Percentiles rank a stretch among this genome's conserved stretches.
These are phyloP conservation scores for Beauveria sp. DNA, from an alignment of 2,329 filamentous ascomycete genomes.

Conservation along the genomic window DNA sequence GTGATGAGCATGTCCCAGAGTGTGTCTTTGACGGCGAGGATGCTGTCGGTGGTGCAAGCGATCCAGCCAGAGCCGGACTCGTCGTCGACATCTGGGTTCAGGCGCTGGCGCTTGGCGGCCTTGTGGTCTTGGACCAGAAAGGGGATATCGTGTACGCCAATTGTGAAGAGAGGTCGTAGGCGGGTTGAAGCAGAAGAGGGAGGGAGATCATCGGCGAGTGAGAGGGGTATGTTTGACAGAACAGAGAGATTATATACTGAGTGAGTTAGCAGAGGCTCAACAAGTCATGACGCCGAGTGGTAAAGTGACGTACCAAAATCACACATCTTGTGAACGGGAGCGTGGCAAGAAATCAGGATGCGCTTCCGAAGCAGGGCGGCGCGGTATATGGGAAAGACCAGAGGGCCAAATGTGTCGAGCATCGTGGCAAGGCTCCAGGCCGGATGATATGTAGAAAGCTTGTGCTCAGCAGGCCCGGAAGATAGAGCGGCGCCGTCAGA, in stretches of 20 bases:
- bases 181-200: slow-evolving; percentile 53
- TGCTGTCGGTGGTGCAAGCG: slow-evolving; percentile 91
- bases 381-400: slow-evolving; percentile 86
- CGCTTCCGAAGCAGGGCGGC: slow-evolving; percentile 80
- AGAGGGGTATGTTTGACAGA: slow-evolving; percentile 76
- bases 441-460: slow-evolving; percentile 72
- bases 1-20: slow-evolving; percentile 88
- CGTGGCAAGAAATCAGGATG: slow-evolving; percentile 77
- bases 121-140: slow-evolving; percentile 59
- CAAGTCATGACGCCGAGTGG: background rate
- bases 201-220: slow-evolving; percentile 63
- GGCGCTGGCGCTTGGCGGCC: slow-evolving; percentile 31
- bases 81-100: slow-evolving; percentile 32
- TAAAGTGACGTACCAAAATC: slow-evolving; percentile 64
- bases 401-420: slow-evolving; percentile 76
- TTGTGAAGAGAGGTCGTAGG: slow-evolving; percentile 77
- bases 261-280: slow-evolving; percentile 18
- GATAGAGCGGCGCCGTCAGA: slow-evolving; percentile 55
- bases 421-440: slow-evolving; percentile 74
- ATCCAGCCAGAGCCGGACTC: slow-evolving; percentile 67
- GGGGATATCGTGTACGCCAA: slow-evolving; percentile 89
- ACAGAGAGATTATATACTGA: slow-evolving; percentile 91
- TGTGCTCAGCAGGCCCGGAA: slow-evolving; percentile 50
- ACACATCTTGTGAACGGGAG: slow-evolving; percentile 78
- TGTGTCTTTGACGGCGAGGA: slow-evolving; percentile 75